Conservation (phyloP, 257 asterid species). For the Scutellaria baicalensis region DNA sequence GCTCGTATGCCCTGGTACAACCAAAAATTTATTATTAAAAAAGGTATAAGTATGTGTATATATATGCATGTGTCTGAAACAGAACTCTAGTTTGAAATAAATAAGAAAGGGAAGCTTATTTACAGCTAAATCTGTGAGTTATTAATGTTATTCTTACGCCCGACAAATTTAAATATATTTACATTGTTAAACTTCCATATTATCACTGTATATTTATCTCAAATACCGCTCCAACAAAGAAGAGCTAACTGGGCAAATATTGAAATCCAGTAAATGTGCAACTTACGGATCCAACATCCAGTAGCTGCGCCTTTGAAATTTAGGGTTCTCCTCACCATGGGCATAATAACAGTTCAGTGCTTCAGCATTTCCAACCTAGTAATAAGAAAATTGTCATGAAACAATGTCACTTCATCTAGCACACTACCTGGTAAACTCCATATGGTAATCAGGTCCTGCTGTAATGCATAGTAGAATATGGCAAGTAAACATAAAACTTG, state of each 20-base stretch:
- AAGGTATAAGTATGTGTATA: neutral
- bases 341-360: conserved; percentile 94
- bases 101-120: neutral
- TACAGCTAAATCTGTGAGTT: neutral
- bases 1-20: conserved; percentile 69
- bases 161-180: neutral
- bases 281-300: conserved; percentile 98
- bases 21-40: conserved; percentile 8
- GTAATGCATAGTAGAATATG: neutral
- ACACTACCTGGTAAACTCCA: conserved; percentile 3
- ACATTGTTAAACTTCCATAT: neutral
- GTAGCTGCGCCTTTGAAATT: conserved; percentile 90
- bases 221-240: neutral
- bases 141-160: neutral
- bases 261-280: neutral
- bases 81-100: neutral
- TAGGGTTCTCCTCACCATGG: conserved; percentile 75
- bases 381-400: conserved; percentile 21
- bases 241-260: conserved; percentile 5
- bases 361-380: conserved; percentile 88
- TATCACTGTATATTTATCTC: neutral
- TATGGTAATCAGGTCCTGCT: neutral
- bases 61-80: neutral
- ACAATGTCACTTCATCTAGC: conserved; percentile 11
- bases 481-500: neutral